Conservation (phyloP, 139 green algal species). For the Trebouxia sp. region DNA sequence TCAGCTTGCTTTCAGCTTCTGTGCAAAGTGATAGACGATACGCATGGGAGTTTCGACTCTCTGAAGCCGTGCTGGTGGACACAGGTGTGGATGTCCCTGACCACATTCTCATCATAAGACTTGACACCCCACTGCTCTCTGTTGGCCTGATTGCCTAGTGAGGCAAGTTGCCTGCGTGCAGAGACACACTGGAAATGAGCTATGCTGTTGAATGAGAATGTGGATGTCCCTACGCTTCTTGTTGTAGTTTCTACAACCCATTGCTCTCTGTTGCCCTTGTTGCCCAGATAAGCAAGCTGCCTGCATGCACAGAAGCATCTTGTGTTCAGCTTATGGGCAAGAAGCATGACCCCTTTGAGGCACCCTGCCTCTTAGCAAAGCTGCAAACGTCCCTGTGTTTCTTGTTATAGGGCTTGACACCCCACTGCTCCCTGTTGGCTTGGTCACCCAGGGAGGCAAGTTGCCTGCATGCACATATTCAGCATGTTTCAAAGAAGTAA, state of each 20-base stretch:
- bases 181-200: no score
- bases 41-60: no score
- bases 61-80: no score
- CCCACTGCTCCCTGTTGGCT: constrained; percentile 63
- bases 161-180: constrained; percentile 63
- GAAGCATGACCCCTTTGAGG: no score
- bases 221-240: constrained; percentile 89
- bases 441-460: constrained; percentile 80
- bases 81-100: constrained; percentile 90
- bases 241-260: constrained; percentile 68
- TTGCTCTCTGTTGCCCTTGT: neutral
- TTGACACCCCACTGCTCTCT: constrained; percentile 67
- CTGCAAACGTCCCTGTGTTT: constrained; percentile 83
- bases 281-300: neutral
- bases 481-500: no score
- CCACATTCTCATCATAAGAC: constrained; percentile 82
- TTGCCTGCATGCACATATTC: no score
- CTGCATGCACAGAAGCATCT: no score
- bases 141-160: constrained; percentile 69
- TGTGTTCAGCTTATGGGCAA: no score
- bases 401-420: constrained; percentile 81
- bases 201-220: no score
- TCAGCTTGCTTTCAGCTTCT: no score
- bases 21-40: no score
- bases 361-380: constrained; percentile 84